These are phyloP conservation scores for Corinectria fuckeliana DNA, from an alignment of 2,329 filamentous ascomycete species.

Conservation along the genomic window DNA sequence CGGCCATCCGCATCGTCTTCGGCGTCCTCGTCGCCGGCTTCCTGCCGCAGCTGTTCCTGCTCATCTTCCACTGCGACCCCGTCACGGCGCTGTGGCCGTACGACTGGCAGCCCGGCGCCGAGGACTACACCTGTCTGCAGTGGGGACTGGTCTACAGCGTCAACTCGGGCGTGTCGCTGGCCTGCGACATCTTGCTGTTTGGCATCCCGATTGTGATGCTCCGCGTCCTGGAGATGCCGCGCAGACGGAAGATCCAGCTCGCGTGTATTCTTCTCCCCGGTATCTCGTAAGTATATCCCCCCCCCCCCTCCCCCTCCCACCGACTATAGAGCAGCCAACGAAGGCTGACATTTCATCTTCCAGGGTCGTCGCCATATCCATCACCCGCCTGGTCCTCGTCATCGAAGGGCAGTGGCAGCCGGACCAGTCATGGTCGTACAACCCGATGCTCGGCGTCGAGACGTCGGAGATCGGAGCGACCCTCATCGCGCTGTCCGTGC, in stretches of 20 bases:
- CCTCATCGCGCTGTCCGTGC: constrained; percentile 57
- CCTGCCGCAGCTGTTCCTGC: constrained; percentile 55
- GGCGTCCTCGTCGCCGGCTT: constrained; percentile 50
- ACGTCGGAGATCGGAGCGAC: constrained; percentile 58
- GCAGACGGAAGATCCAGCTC: constrained; percentile 54
- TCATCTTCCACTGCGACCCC: constrained; percentile 59
- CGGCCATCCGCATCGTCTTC: constrained; percentile 45
- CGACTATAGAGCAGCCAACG: not conserved
- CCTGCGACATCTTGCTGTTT: constrained; percentile 59
- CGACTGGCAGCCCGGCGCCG: constrained; percentile 50
- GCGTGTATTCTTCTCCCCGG: constrained; percentile 56
- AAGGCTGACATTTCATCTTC: constrained; percentile 6
- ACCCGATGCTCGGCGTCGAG: constrained; percentile 57
- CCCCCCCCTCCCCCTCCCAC: too few relatives aligned
- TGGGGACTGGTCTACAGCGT: constrained; percentile 60
- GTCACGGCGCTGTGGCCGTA: constrained; percentile 61
- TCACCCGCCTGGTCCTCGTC: constrained; percentile 54
- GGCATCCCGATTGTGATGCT: constrained; percentile 57
- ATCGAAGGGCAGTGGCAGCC: constrained; percentile 53
- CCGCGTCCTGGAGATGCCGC: constrained; percentile 50
- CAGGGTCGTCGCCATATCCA: constrained; percentile 57
- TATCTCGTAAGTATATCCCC: constrained; percentile 47
- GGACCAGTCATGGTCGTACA: constrained; percentile 59
- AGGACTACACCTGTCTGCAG: constrained; percentile 51
- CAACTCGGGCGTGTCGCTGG: constrained; percentile 55